Conservation (phyloP, 495 filamentous ascomycete genomes). For the Geoglossum glabrum region DNA sequence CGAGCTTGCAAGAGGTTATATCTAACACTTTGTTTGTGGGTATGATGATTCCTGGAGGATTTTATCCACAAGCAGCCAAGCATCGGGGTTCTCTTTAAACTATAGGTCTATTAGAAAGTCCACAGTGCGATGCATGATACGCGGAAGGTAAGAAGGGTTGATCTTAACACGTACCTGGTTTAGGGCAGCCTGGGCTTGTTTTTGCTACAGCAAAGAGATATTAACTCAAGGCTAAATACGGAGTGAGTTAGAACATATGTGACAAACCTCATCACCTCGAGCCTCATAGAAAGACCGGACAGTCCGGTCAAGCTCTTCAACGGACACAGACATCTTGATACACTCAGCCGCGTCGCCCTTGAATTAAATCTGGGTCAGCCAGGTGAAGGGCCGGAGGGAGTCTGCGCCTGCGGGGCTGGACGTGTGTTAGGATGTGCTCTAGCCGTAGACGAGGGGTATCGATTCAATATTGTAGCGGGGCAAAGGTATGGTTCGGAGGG, state of each 20-base stretch:
- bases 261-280: conserved; percentile 67
- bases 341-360: not conserved
- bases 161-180: conserved; percentile 41
- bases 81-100: conserved; percentile 98
- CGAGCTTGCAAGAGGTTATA: not conserved
- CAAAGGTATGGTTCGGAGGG: not conserved
- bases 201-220: conserved; percentile 45
- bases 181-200: conserved; percentile 79
- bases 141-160: not conserved
- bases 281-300: conserved; percentile 95
- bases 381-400: not conserved
- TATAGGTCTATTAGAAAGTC: conserved; percentile 24
- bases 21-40: conserved; percentile 87
- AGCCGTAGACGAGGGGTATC: not conserved
- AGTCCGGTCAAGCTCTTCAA: conserved; percentile 85
- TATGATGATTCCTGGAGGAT: conserved; percentile 80
- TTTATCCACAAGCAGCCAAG: conserved; percentile 91
- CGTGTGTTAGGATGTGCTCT: not conserved
- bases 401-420: not conserved
- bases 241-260: conserved; percentile 1
- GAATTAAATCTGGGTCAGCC: not conserved
- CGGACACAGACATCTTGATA: conserved; percentile 26
- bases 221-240: not conserved
- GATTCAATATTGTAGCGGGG: not conserved
- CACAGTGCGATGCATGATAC: not conserved